A percentile compares a stretch with the other conserved stretches of the same genome.
phyloP scores from a whole-genome alignment of 208 protist species.

The Trypanosoma vivax region DNA sequence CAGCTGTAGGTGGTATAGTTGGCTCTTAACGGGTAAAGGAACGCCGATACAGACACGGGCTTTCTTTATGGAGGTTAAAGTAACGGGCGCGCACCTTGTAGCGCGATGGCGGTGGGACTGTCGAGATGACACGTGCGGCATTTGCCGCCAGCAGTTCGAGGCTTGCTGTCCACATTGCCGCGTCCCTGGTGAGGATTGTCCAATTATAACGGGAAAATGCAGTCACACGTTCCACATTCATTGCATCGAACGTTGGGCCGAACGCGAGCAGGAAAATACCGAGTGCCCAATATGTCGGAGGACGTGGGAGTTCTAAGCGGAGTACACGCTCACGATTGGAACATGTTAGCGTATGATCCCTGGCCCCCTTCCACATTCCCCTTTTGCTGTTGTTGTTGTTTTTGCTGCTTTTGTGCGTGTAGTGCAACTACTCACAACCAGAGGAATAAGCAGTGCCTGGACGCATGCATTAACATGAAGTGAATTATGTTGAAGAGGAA shows the following conservation, averaged over 20 bases:
- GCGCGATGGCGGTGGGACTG: slow-evolving; percentile 86
- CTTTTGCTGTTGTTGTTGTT: not conserved
- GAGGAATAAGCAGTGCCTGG: no score
- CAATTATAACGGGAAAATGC: slow-evolving; percentile 95
- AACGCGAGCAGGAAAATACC: slow-evolving; percentile 44
- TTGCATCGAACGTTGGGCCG: slow-evolving; percentile 95
- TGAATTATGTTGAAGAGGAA: no score
- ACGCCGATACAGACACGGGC: not conserved
- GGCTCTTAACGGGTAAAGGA: not conserved
- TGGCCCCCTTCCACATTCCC: not conserved
- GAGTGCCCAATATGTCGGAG: slow-evolving; percentile 78
- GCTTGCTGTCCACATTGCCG: slow-evolving; percentile 80
- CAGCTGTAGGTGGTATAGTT: not conserved
- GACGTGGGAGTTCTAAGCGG: slow-evolving; percentile 57
- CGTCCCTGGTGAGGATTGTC: slow-evolving; percentile 90
- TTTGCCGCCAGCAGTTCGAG: slow-evolving; percentile 79
- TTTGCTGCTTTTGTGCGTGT: no score
- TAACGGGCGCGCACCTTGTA: slow-evolving; percentile 75
- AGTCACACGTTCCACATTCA: slow-evolving; percentile 99
- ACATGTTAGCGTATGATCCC: not conserved
- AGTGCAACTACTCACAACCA: no score
- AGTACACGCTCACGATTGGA: not conserved
- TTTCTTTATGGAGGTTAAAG: slow-evolving; percentile 59
- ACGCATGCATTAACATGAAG: no score
- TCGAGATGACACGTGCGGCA: slow-evolving; percentile 84